Base-by-base conservation (phyloP, 1,284 basidiomycete genomes). In the Pseudozyma thailandica region DNA sequence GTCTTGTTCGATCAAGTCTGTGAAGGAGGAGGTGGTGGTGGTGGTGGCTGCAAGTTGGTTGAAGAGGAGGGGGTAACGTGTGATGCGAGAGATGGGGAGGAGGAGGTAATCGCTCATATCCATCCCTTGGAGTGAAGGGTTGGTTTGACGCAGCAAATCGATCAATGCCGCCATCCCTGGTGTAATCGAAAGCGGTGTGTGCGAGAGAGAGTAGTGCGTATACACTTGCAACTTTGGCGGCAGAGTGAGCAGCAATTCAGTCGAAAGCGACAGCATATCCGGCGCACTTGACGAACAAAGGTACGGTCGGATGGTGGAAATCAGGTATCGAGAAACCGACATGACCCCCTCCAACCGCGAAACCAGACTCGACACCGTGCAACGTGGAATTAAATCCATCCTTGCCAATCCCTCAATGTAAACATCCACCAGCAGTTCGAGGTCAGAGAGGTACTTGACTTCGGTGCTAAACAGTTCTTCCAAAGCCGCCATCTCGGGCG, bases 291-390 rank as follows among this genome's bases (percentile, higher is more conserved):
- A 30, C 10, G 21, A 6, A n/a, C n/a, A 16, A 26, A 49, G 26
- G 27, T 28, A 61, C 3, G 46, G 26, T 8, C 46, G 50, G 2
- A 61, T 30, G 8, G 30, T 33, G 41, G 44, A 46, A 35, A 61
- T 61, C 20, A 61, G 42, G 35, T 48, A 52, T 13, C 43, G 49
- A 27, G 50, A 53, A 16, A 61, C 51, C 1, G 41, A 50, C 50
- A 61, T 61, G 31, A 61, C 58, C 28, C 54, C 58, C 33, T 61
- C n/a, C n/a, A n/a, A n/a, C n/a, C n/a, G n/a, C n/a, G n/a, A n/a
- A n/a, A n/a, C 58, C 31, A 61, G 18, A 23, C 54, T 61, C 20
- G 51, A 61, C 3, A 51, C 41, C 26, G 54, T 54, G 46, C 51
- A 16, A 61, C 15, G 35, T 8, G 39, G 48, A 28, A 61, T 48